phyloP scores from a whole-genome alignment of 2,329 filamentous ascomycete species.

The Cladobotryum mycophilum region DNA sequence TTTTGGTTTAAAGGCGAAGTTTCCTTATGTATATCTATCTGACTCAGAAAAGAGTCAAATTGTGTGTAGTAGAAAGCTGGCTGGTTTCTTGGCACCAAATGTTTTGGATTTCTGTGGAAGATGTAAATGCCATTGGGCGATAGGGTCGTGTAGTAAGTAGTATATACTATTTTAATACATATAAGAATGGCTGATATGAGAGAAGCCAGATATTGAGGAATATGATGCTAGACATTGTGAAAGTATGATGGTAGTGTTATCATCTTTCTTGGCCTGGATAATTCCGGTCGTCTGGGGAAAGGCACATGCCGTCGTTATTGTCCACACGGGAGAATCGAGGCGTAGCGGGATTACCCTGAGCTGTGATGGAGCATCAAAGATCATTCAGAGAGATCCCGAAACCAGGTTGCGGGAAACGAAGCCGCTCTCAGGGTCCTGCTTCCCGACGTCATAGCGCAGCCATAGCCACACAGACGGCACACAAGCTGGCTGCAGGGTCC shows the following conservation, averaged over 20 bases:
- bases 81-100: neutral
- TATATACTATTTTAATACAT: neutral
- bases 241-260: too few relatives aligned
- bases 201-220: too few relatives aligned
- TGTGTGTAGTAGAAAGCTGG: neutral
- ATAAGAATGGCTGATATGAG: neutral
- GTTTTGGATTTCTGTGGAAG: neutral
- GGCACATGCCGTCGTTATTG: too few relatives aligned
- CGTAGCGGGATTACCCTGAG: too few relatives aligned
- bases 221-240: too few relatives aligned
- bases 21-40: neutral
- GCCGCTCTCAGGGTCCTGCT: neutral
- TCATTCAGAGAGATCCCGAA: too few relatives aligned
- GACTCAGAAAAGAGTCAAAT: neutral
- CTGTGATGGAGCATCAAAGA: neutral
- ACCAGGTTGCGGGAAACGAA: too few relatives aligned
- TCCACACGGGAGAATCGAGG: too few relatives aligned
- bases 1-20: neutral
- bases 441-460: constrained; percentile 11
- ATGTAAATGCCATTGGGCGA: neutral
- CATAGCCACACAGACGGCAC: neutral
- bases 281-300: too few relatives aligned
- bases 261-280: too few relatives aligned
- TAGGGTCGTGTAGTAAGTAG: neutral
- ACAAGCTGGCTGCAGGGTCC: neutral